These are phyloP conservation scores for Bathelium albidoporum DNA, from an alignment of 495 filamentous ascomycete species.

Conservation along the genomic window DNA sequence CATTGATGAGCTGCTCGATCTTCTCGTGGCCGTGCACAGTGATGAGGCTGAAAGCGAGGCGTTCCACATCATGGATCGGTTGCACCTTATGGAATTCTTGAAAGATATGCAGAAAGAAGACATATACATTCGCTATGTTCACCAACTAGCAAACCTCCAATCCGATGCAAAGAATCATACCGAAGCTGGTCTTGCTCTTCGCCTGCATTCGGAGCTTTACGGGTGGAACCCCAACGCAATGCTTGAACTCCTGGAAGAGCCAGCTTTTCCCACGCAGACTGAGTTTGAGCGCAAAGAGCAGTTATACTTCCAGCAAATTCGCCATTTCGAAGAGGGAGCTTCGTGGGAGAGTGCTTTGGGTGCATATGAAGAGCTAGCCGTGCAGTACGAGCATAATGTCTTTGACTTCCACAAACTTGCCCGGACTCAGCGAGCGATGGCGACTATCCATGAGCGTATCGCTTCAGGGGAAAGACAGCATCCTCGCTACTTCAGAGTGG, in stretches of 20 bases:
- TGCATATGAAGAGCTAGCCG: slow-evolving; percentile 80
- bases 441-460: slow-evolving; percentile 82
- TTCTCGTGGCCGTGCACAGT: slow-evolving; percentile 83
- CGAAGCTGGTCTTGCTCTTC: slow-evolving; percentile 83
- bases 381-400: slow-evolving; percentile 76
- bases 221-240: slow-evolving; percentile 69
- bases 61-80: slow-evolving; percentile 68
- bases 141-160: slow-evolving; percentile 78
- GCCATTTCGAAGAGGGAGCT: slow-evolving; percentile 82
- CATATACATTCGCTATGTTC: slow-evolving; percentile 93
- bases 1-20: slow-evolving; percentile 81
- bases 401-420: slow-evolving; percentile 92
- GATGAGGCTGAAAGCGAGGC: slow-evolving; percentile 44
- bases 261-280: slow-evolving; percentile 69
- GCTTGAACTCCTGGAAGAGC: slow-evolving; percentile 61
- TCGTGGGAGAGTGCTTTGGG: slow-evolving; percentile 86
- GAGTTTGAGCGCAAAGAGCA: slow-evolving; percentile 89
- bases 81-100: slow-evolving; percentile 92
- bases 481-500: slow-evolving; percentile 84
- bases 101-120: slow-evolving; percentile 95
- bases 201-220: slow-evolving; percentile 81
- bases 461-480: slow-evolving; percentile 64
- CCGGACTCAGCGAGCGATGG: slow-evolving; percentile 79
- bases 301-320: slow-evolving; percentile 88
- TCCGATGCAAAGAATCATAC: slow-evolving; percentile 64